Evolutionary conservation across 208 protist species (phyloP).

Genomic region (Vickermania ingenoplastis): DNA sequence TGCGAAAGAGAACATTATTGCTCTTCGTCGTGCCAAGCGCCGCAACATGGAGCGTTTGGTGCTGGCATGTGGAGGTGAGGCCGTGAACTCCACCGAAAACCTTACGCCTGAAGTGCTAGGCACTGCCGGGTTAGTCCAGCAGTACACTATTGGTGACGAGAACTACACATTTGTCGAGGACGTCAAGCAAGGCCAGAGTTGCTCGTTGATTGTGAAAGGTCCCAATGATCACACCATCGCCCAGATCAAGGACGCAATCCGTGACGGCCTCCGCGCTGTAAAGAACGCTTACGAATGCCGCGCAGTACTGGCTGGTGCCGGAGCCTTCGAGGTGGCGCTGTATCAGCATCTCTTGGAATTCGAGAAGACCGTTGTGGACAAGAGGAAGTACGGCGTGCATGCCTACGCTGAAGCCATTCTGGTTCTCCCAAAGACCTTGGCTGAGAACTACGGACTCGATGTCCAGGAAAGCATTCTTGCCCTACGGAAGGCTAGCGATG

Average conservation of each 20-base stretch:
- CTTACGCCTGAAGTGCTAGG: constrained; percentile 92
- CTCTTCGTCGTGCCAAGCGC: constrained; percentile 97
- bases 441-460: constrained; percentile 98
- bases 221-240: constrained; percentile 99
- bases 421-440: constrained; percentile 98
- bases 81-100: constrained; percentile 98
- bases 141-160: constrained; percentile 98
- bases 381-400: constrained; percentile 96
- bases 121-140: constrained; percentile 96
- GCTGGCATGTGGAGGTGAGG: constrained; percentile 95
- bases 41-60: constrained; percentile 99
- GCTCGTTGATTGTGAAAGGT: constrained; percentile 99
- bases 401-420: constrained; percentile 98
- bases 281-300: constrained; percentile 97
- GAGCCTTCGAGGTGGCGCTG: constrained; percentile 96
- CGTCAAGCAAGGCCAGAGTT: constrained; percentile 93
- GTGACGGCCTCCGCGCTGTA: constrained; percentile 98
- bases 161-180: constrained; percentile 99
- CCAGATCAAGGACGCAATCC: constrained; percentile 99
- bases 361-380: constrained; percentile 70
- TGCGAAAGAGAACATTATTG: constrained; percentile 98
- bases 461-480: constrained; percentile 94
- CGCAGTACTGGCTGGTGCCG: constrained; percentile 95
- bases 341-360: constrained; percentile 92
- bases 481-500: constrained; percentile 87